phyloP scores from a whole-genome alignment of 202 grass and related monocot species.

The Eragrostis tef region DNA sequence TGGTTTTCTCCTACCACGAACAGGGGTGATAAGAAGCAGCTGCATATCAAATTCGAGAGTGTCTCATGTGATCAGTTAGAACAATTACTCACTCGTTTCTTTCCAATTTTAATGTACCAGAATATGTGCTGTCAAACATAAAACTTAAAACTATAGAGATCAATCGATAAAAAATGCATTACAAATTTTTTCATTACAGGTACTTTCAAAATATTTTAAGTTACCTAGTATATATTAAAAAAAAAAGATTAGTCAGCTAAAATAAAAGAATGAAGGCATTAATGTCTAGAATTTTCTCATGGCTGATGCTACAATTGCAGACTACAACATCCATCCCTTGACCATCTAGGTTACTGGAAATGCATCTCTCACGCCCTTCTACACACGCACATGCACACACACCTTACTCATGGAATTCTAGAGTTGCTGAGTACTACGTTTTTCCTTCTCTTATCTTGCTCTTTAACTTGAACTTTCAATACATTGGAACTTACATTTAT shows the following conservation, averaged over 20 bases:
- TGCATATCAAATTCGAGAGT: constrained; percentile 48
- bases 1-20: constrained; percentile 61
- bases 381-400: background rate
- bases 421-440: background rate
- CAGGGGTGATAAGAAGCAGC: constrained; percentile 90
- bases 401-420: background rate
- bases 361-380: no score
- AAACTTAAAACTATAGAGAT: background rate
- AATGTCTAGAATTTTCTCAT: constrained; percentile 9
- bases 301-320: constrained; percentile 29
- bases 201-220: background rate
- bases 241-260: background rate
- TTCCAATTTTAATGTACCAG: background rate
- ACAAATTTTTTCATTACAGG: background rate
- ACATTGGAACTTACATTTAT: background rate
- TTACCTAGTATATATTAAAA: background rate
- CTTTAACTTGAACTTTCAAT: background rate
- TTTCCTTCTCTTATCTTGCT: background rate
- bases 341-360: no score
- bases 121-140: background rate
- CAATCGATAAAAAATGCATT: background rate
- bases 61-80: constrained; percentile 20
- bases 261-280: background rate
- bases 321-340: constrained; percentile 28
- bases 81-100: background rate